Percentiles rank a stretch among this genome's conserved stretches.
These are phyloP conservation scores for Neodidymelliopsis sp. DNA, from an alignment of 2,329 filamentous ascomycete genomes.

Conservation along the genomic window DNA sequence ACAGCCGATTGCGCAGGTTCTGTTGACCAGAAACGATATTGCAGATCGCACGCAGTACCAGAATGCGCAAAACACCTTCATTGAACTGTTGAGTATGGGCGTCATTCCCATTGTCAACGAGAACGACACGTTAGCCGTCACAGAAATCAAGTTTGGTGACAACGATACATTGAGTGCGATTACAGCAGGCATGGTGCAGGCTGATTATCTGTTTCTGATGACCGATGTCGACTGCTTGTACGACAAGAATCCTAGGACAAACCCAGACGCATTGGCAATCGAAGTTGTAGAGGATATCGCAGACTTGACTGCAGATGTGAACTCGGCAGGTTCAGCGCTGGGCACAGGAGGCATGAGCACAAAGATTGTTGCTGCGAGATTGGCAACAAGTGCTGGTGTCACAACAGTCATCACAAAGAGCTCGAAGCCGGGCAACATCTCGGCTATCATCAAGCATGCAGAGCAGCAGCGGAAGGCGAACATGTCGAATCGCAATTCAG, in stretches of 20 bases:
- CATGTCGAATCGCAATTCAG: slow-evolving; percentile 37
- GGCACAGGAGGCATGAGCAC: slow-evolving; percentile 98
- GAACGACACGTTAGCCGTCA: slow-evolving; percentile 95
- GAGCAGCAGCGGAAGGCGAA: slow-evolving; percentile 64
- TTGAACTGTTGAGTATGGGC: slow-evolving; percentile 88
- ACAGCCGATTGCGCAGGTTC: slow-evolving; percentile 92
- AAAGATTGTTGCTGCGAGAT: slow-evolving; percentile 90
- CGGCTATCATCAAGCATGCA: slow-evolving; percentile 82
- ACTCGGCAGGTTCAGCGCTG: slow-evolving; percentile 83
- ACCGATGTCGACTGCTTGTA: slow-evolving; percentile 98
- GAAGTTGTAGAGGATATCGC: slow-evolving; percentile 91
- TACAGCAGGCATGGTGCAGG: slow-evolving; percentile 95
- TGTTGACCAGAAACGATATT: slow-evolving; percentile 95
- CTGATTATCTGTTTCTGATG: slow-evolving; percentile 97
- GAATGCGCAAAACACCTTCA: slow-evolving; percentile 95
- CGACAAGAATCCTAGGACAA: slow-evolving; percentile 87
- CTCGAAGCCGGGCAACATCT: slow-evolving; percentile 91
- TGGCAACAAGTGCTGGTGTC: slow-evolving; percentile 93
- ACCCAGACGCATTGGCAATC: slow-evolving; percentile 87
- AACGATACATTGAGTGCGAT: slow-evolving; percentile 98
- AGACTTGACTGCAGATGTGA: slow-evolving; percentile 85
- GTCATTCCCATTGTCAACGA: slow-evolving; percentile 99
- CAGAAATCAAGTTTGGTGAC: slow-evolving; percentile 99
- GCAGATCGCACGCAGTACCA: slow-evolving; percentile 94
- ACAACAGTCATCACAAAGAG: slow-evolving; percentile 95